phyloP scores from a whole-genome alignment of 768 basidiomycete genomes.

The Plicaturopsis crispa region DNA sequence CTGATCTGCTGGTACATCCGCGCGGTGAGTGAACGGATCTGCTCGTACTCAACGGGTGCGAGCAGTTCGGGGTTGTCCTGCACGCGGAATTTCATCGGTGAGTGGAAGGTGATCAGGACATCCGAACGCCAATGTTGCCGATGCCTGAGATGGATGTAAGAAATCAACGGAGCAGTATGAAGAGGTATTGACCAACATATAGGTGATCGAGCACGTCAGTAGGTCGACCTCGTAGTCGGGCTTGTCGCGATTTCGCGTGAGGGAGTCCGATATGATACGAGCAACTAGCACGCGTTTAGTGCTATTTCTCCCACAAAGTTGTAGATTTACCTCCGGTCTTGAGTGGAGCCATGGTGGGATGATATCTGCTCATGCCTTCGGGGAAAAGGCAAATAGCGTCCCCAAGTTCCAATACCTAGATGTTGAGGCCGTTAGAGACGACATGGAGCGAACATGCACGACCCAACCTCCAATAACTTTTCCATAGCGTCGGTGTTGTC shows the following conservation, averaged over 20 bases:
- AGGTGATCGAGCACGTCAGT: conserved; percentile 74
- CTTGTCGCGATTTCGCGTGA: conserved; percentile 61
- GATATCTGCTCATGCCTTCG: conserved; percentile 81
- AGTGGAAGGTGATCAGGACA: conserved; percentile 77
- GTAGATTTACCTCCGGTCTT: conserved; percentile 61
- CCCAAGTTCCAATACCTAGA: conserved; percentile 58
- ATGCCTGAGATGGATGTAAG: conserved; percentile 40
- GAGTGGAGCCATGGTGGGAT: conserved; percentile 79
- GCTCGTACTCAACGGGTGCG: conserved; percentile 52
- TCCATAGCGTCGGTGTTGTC: conserved; percentile 67
- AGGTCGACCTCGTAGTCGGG: conserved; percentile 67
- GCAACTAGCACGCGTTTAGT: conserved; percentile 45
- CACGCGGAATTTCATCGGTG: conserved; percentile 57
- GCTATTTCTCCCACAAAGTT: no score
- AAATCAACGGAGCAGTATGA: conserved; percentile 5
- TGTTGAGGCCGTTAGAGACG: conserved; percentile 3
- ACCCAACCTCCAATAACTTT: conserved; percentile 60
- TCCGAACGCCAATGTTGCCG: conserved; percentile 85
- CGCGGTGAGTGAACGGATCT: conserved; percentile 54
- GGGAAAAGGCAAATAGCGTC: conserved; percentile 82
- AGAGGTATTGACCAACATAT: conserved; percentile 43
- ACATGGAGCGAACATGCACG: conserved; percentile 6
- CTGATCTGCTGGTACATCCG: conserved; percentile 64
- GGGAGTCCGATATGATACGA: conserved; percentile 70
- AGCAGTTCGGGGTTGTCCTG: conserved; percentile 70